Evolutionary conservation across 2,329 filamentous ascomycete species (phyloP).

Genomic region (Blastomyces gilchristii): DNA sequence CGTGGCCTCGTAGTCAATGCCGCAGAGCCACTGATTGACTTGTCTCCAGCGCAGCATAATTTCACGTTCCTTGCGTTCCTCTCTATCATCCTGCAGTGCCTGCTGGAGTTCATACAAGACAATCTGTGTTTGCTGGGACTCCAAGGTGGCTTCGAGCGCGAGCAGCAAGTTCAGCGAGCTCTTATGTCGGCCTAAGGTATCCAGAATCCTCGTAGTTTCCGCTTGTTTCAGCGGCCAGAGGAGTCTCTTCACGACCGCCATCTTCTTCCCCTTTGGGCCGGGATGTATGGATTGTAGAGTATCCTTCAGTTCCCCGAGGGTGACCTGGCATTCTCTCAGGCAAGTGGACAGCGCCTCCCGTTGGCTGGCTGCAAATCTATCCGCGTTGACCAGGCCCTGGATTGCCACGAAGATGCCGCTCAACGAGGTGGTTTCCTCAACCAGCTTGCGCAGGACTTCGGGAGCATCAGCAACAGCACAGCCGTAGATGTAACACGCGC

Average conservation of each 20-base stretch:
- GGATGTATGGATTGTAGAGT: background rate
- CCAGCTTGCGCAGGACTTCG: slow-evolving; percentile 1
- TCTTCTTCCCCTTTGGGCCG: background rate
- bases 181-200: background rate
- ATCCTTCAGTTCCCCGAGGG: background rate
- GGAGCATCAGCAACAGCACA: slow-evolving; percentile 5
- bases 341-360: background rate
- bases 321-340: slow-evolving; percentile 3
- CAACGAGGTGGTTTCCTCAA: slow-evolving; percentile 8
- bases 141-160: slow-evolving; percentile 1
- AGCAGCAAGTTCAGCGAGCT: slow-evolving; percentile 4
- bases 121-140: slow-evolving; percentile 2
- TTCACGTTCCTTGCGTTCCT: background rate
- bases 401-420: slow-evolving; percentile 9
- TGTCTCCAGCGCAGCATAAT: background rate
- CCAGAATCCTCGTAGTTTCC: background rate
- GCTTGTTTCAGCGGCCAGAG: slow-evolving; percentile 7
- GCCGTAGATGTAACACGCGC: slow-evolving; percentile 3
- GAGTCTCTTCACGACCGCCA: background rate
- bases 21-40: slow-evolving; percentile 4
- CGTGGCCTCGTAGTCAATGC: background rate
- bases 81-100: slow-evolving; percentile 1
- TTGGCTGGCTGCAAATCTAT: slow-evolving; percentile 3
- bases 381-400: slow-evolving; percentile 6
- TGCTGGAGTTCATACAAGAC: slow-evolving; percentile 6